Percentiles rank a stretch among this genome's conserved stretches.
Evolutionary conservation across 164 flowering plant genomes (phyloP).

Genomic region (Stephania cephalantha): DNA sequence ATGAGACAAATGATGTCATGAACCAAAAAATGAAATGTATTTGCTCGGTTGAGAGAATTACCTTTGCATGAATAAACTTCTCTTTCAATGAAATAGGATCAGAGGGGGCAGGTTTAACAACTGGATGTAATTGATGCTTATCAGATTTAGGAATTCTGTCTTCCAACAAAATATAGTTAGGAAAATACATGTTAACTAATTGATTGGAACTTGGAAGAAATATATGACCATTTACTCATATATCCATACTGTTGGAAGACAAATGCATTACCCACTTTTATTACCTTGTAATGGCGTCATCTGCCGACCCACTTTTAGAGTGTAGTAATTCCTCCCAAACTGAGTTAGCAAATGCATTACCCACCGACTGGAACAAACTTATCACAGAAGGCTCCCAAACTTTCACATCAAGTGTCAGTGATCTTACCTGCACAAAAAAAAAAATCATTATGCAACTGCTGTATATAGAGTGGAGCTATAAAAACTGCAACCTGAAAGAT

Average conservation of each 20-base stretch:
- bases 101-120: conserved; percentile 49
- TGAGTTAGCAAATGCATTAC: conserved; percentile 71
- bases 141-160: conserved; percentile 46
- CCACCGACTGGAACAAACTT: conserved; percentile 71
- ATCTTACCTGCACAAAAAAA: conserved; percentile 59
- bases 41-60: conserved; percentile 19
- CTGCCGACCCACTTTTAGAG: conserved; percentile 27
- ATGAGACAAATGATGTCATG: background rate
- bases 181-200: background rate
- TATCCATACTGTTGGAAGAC: conserved; percentile 8
- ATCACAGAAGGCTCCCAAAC: conserved; percentile 93
- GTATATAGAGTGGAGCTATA: background rate
- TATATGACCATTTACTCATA: background rate
- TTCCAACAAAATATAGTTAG: background rate
- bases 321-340: conserved; percentile 80
- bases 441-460: background rate
- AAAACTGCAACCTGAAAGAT: background rate
- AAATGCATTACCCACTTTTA: too few species aligned
- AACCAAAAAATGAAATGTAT: background rate
- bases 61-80: conserved; percentile 87
- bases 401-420: conserved; percentile 86
- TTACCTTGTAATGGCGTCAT: conserved; percentile 47
- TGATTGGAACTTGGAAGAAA: background rate
- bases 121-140: conserved; percentile 28
- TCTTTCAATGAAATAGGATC: conserved; percentile 79